Percentiles rank a stretch among this genome's conserved stretches.
Conservation (phyloP, 2,329 filamentous ascomycete species). For the Colletotrichum musicola region DNA sequence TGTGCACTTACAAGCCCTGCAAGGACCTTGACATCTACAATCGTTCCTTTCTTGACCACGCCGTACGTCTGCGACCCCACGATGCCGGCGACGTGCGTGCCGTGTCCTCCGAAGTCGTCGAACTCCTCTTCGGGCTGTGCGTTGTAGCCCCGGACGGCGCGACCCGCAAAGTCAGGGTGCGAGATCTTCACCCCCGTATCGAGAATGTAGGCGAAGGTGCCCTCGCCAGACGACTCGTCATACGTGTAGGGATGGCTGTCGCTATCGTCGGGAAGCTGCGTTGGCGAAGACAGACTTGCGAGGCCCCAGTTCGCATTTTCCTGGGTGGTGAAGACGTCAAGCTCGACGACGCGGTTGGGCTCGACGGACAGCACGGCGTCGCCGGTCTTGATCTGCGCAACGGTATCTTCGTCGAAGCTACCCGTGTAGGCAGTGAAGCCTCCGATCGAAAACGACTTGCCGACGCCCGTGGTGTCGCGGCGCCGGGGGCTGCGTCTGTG, state of each 20-base stretch:
- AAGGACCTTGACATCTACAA: conserved; percentile 61
- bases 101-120: conserved; percentile 56
- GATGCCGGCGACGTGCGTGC: conserved; percentile 55
- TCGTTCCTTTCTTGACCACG: conserved; percentile 57
- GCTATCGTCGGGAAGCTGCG: conserved; percentile 31
- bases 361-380: conserved; percentile 49
- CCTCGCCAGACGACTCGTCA: conserved; percentile 50
- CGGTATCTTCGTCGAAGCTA: conserved; percentile 57
- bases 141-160: conserved; percentile 40
- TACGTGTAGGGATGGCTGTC: conserved; percentile 46
- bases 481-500: conserved; percentile 52
- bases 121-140: conserved; percentile 45
- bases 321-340: conserved; percentile 49
- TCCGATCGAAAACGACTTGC: conserved; percentile 53
- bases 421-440: conserved; percentile 57
- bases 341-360: conserved; percentile 45
- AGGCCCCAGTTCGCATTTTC: conserved; percentile 57
- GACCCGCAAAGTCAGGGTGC: conserved; percentile 50
- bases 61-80: conserved; percentile 52
- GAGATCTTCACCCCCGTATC: conserved; percentile 53
- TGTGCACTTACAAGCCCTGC: conserved; percentile 38
- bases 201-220: conserved; percentile 55
- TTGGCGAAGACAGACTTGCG: conserved; percentile 54
- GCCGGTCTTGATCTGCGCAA: conserved; percentile 53
- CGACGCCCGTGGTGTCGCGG: conserved; percentile 51